Base-by-base conservation (phyloP, 768 basidiomycete species). In the Termitomyces sp. region DNA sequence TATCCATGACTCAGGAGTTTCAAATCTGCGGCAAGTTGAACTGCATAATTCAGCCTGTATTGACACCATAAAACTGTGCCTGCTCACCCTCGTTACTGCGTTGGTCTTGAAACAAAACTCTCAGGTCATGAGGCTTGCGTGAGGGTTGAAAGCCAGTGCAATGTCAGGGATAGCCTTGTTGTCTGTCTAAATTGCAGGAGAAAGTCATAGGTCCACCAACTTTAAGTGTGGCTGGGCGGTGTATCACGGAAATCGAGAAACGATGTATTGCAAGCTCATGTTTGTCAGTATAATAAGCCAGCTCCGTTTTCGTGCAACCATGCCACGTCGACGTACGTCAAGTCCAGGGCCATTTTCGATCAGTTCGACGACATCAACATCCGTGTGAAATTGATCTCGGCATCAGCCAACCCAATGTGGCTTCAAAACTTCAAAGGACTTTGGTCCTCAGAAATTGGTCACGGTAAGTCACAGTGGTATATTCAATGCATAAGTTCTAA, bases 301-400 rank as follows among this genome's bases (percentile, higher is more conserved):
- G 18, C 46, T 48, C 30, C 47, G 22, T 49, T 34, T 10, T 22
- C 42, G 8, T 4, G 7, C 10, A 22, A 49, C 8, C 10, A 34
- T 50, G 20, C 20, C 48, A 34, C 32, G 30, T 33, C n/a, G n/a
- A n/a, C n/a, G n/a, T n/a, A n/a, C n/a, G n/a, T 20, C n/a, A 20
- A 33, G 20, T 49, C 33, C 33, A 34, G 32, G 24, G 7, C 5
- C 34, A 32, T 22, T 36, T 32, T 27, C 22, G 20, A 43, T 45
- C 27, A 46, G 18, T 7, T 49, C 50, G 50, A 30, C n/a, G n/a
- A n/a, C 46, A 48, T 48, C 27, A 22, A 26, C 14, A 56, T 43
- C n/a, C 48, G 57, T 58, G 57, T 18, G 44, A 58, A 58, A 22
- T 53, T 26, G 24, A 30, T 7, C 33, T n/a, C n/a, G n/a, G n/a